Percentiles rank a stretch among this genome's conserved stretches.
These are phyloP conservation scores for Lepiota venenata DNA, from an alignment of 768 basidiomycete genomes.

Conservation along the genomic window DNA sequence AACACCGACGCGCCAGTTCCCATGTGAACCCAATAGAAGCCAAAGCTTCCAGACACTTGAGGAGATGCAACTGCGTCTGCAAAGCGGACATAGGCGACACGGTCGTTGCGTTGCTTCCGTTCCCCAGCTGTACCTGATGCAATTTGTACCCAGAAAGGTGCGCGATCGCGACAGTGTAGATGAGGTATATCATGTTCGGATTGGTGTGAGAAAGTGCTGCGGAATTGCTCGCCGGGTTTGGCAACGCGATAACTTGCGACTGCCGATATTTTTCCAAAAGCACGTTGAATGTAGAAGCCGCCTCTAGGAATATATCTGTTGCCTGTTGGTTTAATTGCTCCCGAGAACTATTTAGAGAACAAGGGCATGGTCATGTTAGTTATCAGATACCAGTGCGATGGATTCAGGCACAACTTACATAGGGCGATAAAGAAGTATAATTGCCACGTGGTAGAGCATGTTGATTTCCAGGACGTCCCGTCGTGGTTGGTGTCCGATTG, in stretches of 20 bases:
- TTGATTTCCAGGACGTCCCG: slow-evolving; percentile 25
- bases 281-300: slow-evolving; percentile 25
- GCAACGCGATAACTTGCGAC: slow-evolving; percentile 1
- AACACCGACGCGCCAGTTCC: slow-evolving; percentile 24
- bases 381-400: background rate
- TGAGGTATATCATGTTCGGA: slow-evolving; percentile 21
- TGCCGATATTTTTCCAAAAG: slow-evolving; percentile 24
- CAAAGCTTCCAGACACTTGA: slow-evolving; percentile 27
- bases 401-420: slow-evolving; percentile 15
- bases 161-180: slow-evolving; percentile 19
- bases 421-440: slow-evolving; percentile 23
- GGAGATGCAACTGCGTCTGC: slow-evolving; percentile 24
- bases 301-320: slow-evolving; percentile 18
- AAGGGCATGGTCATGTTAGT: background rate
- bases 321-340: slow-evolving; percentile 15
- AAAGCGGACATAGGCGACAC: slow-evolving; percentile 18
- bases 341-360: slow-evolving; percentile 13
- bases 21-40: slow-evolving; percentile 23
- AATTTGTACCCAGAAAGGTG: slow-evolving; percentile 16
- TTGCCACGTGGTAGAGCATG: slow-evolving; percentile 26
- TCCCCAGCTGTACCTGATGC: slow-evolving; percentile 12
- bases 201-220: slow-evolving; percentile 16
- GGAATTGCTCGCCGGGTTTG: background rate
- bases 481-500: slow-evolving; percentile 21
- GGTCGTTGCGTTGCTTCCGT: background rate